Conservation (phyloP, 495 filamentous ascomycete species). For the Hyaloscypha variabilis region DNA sequence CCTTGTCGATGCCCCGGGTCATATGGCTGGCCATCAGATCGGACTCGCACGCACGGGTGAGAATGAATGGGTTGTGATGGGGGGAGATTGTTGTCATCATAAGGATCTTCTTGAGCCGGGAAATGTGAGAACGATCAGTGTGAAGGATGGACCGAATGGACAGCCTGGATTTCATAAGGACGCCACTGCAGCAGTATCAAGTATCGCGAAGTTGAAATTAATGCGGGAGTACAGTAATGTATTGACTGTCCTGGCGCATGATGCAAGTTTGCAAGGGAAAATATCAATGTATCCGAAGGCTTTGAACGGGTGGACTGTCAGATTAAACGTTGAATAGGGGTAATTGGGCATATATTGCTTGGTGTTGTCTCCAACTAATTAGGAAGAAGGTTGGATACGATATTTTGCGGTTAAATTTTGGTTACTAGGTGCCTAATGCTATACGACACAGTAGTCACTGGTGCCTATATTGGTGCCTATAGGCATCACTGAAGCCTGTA, state of each 20-base stretch:
- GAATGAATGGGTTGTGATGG: slow-evolving; percentile 49
- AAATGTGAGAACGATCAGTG: not conserved
- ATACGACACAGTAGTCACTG: too few species aligned
- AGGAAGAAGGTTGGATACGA: too few species aligned
- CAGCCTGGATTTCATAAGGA: not conserved
- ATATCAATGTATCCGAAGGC: not conserved
- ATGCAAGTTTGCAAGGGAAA: not conserved
- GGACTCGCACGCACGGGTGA: slow-evolving; percentile 42
- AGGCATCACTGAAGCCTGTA: too few species aligned
- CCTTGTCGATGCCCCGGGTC: slow-evolving; percentile 49
- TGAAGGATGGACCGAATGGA: not conserved
- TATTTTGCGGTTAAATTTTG: too few species aligned
- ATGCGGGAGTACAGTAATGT: not conserved
- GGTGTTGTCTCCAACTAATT: too few species aligned
- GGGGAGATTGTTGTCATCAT: slow-evolving; percentile 51
- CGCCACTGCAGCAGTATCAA: not conserved
- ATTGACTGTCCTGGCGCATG: not conserved
- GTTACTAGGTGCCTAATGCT: too few species aligned
- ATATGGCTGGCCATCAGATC: slow-evolving; percentile 48
- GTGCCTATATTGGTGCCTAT: too few species aligned
- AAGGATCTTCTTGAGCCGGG: not conserved
- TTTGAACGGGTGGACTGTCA: not conserved
- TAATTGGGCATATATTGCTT: too few species aligned
- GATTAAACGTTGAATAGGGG: too few species aligned
- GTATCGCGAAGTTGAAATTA: not conserved